Conservation (phyloP, 2,329 filamentous ascomycete species). For the Sphaerulina populicola region DNA sequence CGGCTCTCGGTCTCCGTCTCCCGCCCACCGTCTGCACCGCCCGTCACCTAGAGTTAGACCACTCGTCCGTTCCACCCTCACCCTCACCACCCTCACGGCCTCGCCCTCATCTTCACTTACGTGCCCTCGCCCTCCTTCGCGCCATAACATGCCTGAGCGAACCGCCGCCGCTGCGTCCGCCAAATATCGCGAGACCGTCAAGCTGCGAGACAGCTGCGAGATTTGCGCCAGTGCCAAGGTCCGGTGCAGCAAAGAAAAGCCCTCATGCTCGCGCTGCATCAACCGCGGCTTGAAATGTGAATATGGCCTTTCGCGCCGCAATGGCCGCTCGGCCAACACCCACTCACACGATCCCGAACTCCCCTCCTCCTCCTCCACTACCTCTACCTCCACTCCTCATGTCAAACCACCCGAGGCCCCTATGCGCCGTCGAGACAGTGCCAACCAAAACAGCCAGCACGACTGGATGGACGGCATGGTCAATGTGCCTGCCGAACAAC, state of each 20-base stretch:
- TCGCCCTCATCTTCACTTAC: no score
- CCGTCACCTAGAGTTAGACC: no score
- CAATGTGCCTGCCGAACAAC: background rate
- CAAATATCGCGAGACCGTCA: conserved; percentile 2
- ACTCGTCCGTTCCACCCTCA: no score
- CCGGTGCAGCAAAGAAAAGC: conserved; percentile 6
- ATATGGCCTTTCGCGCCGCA: conserved; percentile 1
- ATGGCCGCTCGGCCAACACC: conserved; percentile 2
- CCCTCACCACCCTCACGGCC: no score
- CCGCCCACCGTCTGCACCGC: no score
- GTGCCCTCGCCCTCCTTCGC: background rate
- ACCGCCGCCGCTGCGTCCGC: background rate
- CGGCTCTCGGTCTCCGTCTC: no score
- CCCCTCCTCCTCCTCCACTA: background rate
- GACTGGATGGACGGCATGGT: conserved; percentile 1
- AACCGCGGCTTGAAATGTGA: conserved; percentile 1
- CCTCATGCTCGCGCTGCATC: conserved; percentile 1
- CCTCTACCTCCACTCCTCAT: background rate
- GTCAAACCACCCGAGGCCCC: background rate
- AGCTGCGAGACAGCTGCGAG: conserved; percentile 6
- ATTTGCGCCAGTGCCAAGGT: conserved; percentile 6
- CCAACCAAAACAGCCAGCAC: background rate
- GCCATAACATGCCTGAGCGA: background rate
- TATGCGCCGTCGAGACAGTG: conserved; percentile 1
- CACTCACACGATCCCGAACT: background rate